Evolutionary conservation across 371 early-diverging fungal species (phyloP).

Genomic region (Aphelidium insulamus): DNA sequence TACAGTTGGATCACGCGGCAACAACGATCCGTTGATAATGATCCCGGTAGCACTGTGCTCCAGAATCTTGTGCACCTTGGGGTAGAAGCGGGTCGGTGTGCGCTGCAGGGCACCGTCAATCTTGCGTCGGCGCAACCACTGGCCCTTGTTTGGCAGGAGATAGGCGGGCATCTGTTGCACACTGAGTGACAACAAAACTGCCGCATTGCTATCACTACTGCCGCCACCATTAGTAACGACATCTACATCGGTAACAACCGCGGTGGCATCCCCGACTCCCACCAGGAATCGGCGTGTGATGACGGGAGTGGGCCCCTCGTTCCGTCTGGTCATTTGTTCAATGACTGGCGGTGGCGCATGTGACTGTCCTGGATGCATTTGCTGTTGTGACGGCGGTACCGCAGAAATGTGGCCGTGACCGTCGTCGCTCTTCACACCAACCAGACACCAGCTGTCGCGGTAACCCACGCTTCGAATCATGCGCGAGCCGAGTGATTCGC

Average conservation of each 20-base stretch:
- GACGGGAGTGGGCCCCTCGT: conserved; percentile 7
- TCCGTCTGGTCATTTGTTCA: too few species aligned
- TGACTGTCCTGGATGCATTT: conserved; percentile 47
- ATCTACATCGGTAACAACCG: too few species aligned
- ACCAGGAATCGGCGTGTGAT: too few species aligned
- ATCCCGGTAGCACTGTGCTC: conserved; percentile 27
- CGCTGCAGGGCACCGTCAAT: conserved; percentile 71
- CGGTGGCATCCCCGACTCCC: too few species aligned
- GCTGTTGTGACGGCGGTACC: conserved; percentile 52
- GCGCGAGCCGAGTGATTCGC: conserved; percentile 35
- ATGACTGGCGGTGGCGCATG: too few species aligned
- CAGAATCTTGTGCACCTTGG: conserved; percentile 46
- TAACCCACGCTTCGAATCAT: conserved; percentile 27
- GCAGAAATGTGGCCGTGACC: conserved; percentile 27
- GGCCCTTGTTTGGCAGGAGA: too few species aligned
- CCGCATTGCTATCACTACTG: too few species aligned
- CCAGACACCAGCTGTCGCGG: conserved; percentile 59
- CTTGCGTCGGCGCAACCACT: conserved; percentile 51
- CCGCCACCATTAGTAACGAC: too few species aligned
- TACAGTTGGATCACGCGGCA: conserved; percentile 60
- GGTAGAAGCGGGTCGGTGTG: conserved; percentile 51
- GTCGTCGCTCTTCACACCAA: conserved; percentile 52
- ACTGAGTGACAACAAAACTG: too few species aligned
- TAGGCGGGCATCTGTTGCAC: too few species aligned
- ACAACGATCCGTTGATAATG: conserved; percentile 19